Percentiles rank a stretch among this genome's conserved stretches.
Evolutionary conservation across 768 basidiomycete species (phyloP).

Genomic region (Mrakia gelida): DNA sequence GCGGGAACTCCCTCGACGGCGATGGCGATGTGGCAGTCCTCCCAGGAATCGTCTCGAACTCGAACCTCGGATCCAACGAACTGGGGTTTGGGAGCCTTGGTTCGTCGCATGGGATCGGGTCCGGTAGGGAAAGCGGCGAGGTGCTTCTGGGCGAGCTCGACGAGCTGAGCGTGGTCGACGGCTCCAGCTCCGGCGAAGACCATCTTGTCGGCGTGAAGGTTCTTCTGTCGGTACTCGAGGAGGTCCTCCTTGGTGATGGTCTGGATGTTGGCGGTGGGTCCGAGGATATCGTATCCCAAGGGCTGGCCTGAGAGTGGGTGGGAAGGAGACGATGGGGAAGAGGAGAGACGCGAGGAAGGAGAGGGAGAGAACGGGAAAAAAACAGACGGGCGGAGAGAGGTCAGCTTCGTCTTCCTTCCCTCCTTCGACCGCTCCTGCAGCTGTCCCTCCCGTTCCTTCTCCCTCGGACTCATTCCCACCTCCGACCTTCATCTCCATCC

Average conservation of each 20-base stretch:
- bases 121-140: slow-evolving; percentile 87
- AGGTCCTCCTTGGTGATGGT: slow-evolving; percentile 92
- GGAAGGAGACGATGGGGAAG: slow-evolving; percentile 25
- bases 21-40: slow-evolving; percentile 88
- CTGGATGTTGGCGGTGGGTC: slow-evolving; percentile 90
- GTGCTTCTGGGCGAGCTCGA: slow-evolving; percentile 90
- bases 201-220: slow-evolving; percentile 99
- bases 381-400: neutral
- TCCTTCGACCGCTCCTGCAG: neutral
- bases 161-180: slow-evolving; percentile 83
- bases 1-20: slow-evolving; percentile 97
- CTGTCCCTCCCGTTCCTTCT: neutral
- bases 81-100: slow-evolving; percentile 63
- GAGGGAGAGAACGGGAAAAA: neutral
- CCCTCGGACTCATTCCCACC: neutral
- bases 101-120: slow-evolving; percentile 74
- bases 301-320: slow-evolving; percentile 64
- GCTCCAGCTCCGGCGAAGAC: slow-evolving; percentile 96
- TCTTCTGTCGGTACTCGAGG: slow-evolving; percentile 84
- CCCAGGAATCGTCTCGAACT: slow-evolving; percentile 83
- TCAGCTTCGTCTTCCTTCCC: neutral
- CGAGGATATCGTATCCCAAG: slow-evolving; percentile 94
- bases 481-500: neutral
- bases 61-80: slow-evolving; percentile 96
- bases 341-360: slow-evolving; percentile 2